These are phyloP conservation scores for Grosmannia huntii DNA, from an alignment of 2,329 filamentous ascomycete genomes.

Conservation along the genomic window DNA sequence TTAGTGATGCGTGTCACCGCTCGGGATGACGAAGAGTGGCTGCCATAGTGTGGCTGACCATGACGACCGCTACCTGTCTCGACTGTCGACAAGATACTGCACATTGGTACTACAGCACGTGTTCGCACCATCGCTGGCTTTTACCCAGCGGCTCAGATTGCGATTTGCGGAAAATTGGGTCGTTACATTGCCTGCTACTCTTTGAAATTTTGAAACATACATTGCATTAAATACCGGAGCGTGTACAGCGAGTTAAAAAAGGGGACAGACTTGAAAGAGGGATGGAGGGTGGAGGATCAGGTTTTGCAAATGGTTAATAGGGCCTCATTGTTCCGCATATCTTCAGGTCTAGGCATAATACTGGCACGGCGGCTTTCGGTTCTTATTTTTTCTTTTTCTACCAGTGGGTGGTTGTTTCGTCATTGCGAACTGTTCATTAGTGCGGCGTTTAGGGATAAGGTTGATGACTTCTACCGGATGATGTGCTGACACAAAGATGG, in stretches of 20 bases:
- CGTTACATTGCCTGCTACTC: background rate
- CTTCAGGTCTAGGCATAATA: background rate
- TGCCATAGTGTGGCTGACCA: slow-evolving; percentile 27
- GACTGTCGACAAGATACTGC: background rate
- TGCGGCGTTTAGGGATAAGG: background rate
- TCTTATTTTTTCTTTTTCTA: background rate
- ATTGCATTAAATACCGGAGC: slow-evolving; percentile 1
- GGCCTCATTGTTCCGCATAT: background rate
- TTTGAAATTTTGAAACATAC: background rate
- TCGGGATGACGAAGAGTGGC: slow-evolving; percentile 46
- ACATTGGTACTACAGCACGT: no score
- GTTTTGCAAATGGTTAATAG: background rate
- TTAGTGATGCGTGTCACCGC: slow-evolving; percentile 44
- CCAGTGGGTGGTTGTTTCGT: background rate
- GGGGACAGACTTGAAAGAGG: background rate
- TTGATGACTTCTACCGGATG: background rate
- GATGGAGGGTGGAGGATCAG: background rate
- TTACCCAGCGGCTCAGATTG: background rate
- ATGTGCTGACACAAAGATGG: background rate
- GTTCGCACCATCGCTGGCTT: background rate
- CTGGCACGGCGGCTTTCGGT: background rate
- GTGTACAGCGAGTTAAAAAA: background rate
- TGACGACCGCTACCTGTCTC: no score
- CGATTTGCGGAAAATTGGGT: background rate
- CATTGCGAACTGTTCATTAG: background rate